These are phyloP conservation scores for Geranium incanum DNA, from an alignment of 441 rosid genomes.

Conservation along the genomic window DNA sequence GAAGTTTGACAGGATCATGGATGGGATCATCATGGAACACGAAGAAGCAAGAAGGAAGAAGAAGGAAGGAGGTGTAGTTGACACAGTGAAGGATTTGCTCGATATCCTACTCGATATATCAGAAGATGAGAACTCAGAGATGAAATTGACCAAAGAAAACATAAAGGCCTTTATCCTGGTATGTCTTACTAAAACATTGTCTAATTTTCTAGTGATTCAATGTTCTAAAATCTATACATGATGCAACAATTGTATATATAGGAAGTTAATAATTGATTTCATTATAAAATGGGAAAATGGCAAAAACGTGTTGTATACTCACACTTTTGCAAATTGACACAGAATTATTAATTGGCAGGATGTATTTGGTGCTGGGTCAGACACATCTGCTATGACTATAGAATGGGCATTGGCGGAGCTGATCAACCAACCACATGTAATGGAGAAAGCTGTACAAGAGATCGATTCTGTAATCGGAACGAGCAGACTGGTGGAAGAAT, in stretches of 20 bases:
- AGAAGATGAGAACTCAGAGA: conserved; percentile 45
- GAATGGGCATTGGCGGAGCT: conserved; percentile 49
- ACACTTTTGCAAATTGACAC: background rate
- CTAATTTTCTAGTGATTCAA: no score
- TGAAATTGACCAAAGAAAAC: conserved; percentile 49
- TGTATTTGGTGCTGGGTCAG: conserved; percentile 45
- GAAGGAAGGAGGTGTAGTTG: conserved; percentile 10
- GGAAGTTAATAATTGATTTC: no score
- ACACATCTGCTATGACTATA: conserved; percentile 34
- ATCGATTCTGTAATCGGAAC: conserved; percentile 34
- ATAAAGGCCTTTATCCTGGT: conserved; percentile 67
- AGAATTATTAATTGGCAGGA: conserved; percentile 24
- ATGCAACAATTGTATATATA: no score
- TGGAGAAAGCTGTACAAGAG: conserved; percentile 37
- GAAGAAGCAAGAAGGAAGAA: conserved; percentile 24
- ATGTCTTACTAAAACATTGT: conserved; percentile 4
- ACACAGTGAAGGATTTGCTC: conserved; percentile 33
- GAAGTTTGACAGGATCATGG: conserved; percentile 33
- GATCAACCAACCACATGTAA: conserved; percentile 34
- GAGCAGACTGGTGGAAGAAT: conserved; percentile 36
- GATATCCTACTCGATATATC: conserved; percentile 33
- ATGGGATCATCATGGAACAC: conserved; percentile 37
- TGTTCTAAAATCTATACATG: no score
- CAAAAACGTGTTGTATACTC: no score
- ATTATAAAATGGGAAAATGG: no score